These are phyloP conservation scores for Tephrocybe sp. DNA, from an alignment of 768 basidiomycete species.

Conservation along the genomic window DNA sequence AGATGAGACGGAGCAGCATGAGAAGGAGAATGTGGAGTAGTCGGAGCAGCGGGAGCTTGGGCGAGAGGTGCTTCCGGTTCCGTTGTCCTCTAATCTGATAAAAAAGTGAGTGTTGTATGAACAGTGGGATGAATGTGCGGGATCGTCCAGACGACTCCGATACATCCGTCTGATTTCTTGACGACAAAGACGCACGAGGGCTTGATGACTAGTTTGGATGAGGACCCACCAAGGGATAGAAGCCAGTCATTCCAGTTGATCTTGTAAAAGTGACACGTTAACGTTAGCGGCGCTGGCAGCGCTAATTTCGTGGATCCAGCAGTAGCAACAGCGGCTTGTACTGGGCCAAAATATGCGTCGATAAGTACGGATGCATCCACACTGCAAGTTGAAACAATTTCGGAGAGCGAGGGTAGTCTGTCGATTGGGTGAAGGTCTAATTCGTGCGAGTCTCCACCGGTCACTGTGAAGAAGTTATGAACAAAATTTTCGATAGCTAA, in stretches of 20 bases:
- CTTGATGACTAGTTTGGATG: constrained; percentile 36
- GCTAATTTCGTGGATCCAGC: not conserved
- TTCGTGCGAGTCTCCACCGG: constrained; percentile 11
- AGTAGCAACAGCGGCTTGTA: not conserved
- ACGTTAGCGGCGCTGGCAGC: constrained; percentile 30
- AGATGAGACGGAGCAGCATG: constrained; percentile 31
- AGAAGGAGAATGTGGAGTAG: constrained; percentile 27
- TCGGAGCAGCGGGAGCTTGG: constrained; percentile 41
- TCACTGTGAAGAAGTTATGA: constrained; percentile 23
- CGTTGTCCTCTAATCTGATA: constrained; percentile 16
- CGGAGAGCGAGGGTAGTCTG: constrained; percentile 28
- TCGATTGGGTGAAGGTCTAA: constrained; percentile 27
- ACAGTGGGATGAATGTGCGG: not conserved
- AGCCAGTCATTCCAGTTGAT: constrained; percentile 40
- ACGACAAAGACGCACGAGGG: constrained; percentile 25
- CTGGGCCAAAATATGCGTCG: not conserved
- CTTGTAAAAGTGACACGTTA: constrained; percentile 32
- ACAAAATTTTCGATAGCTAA: constrained; percentile 30
- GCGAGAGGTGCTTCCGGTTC: constrained; percentile 31
- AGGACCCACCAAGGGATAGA: constrained; percentile 28
- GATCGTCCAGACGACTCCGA: constrained; percentile 27
- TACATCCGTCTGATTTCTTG: constrained; percentile 24
- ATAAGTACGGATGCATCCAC: not conserved
- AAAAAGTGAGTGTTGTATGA: constrained; percentile 1
- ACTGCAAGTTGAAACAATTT: not conserved